Conservation (phyloP, 768 basidiomycete genomes). For the Tulasnella sp. region DNA sequence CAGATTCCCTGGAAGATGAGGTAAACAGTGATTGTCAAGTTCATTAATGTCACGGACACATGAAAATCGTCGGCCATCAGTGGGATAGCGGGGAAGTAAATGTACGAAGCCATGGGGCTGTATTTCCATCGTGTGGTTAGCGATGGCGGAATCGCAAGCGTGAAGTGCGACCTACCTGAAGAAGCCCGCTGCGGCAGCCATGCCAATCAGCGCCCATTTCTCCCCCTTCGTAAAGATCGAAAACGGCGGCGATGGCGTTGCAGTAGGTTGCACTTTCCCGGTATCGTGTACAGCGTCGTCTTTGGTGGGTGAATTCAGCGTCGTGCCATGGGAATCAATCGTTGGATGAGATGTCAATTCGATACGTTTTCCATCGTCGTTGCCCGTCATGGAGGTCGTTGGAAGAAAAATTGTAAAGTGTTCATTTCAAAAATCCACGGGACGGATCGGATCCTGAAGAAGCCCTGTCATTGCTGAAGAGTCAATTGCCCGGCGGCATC, state of each 20-base stretch:
- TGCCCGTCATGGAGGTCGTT: too few relatives aligned
- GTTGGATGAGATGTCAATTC: too few relatives aligned
- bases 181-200: conserved; percentile 14
- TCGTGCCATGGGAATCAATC: too few relatives aligned
- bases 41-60: conserved; percentile 57
- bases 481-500: too few relatives aligned
- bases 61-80: conserved; percentile 48
- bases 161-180: conserved; percentile 3
- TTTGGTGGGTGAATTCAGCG: too few relatives aligned
- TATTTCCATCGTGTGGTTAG: background rate
- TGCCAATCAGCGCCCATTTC: conserved; percentile 13
- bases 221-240: conserved; percentile 15
- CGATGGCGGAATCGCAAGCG: background rate
- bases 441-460: too few relatives aligned
- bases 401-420: too few relatives aligned
- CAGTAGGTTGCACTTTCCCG: too few relatives aligned
- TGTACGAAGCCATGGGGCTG: conserved; percentile 23
- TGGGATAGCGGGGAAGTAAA: conserved; percentile 46
- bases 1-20: conserved; percentile 56
- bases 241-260: background rate
- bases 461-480: too few relatives aligned
- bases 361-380: too few relatives aligned
- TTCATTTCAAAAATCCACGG: too few relatives aligned
- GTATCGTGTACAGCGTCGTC: too few relatives aligned
- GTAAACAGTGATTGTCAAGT: conserved; percentile 68